phyloP scores from a whole-genome alignment of 306 rosid species.

The Oxytropis ochrocephala region DNA sequence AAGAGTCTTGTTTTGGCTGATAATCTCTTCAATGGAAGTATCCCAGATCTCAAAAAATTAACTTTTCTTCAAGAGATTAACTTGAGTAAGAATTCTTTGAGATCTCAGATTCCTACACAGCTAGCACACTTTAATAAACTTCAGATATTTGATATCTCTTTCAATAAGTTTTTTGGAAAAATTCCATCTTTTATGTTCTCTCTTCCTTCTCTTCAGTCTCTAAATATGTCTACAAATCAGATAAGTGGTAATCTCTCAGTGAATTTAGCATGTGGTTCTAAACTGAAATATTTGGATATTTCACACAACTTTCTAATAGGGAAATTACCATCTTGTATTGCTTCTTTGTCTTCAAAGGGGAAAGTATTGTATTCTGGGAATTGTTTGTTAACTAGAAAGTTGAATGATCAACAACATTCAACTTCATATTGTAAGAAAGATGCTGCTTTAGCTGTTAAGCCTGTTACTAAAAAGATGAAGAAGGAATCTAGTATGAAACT shows the following conservation, averaged over 20 bases:
- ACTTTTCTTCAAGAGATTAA: constrained; percentile 47
- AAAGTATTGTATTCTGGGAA: constrained; percentile 55
- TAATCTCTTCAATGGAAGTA: constrained; percentile 66
- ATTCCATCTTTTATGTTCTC: constrained; percentile 54
- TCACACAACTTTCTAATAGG: constrained; percentile 76
- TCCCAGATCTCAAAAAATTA: constrained; percentile 58
- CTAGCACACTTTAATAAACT: constrained; percentile 36
- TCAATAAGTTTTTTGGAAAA: constrained; percentile 52
- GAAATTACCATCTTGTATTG: constrained; percentile 67
- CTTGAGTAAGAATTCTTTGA: constrained; percentile 56
- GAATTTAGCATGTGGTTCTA: constrained; percentile 39
- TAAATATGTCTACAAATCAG: constrained; percentile 55
- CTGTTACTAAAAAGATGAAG: constrained; percentile 23
- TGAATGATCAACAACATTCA: constrained; percentile 55
- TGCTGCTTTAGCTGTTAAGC: constrained; percentile 73
- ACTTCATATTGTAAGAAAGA: constrained; percentile 60
- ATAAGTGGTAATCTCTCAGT: constrained; percentile 54
- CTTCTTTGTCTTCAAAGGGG: constrained; percentile 39
- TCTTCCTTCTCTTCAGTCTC: constrained; percentile 50
- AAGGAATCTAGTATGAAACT: constrained; percentile 35
- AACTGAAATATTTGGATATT: constrained; percentile 58
- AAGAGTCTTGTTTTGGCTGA: constrained; percentile 58
- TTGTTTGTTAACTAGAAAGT: constrained; percentile 49
- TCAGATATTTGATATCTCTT: constrained; percentile 58
- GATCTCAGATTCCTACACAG: constrained; percentile 48